A percentile compares a stretch with the other conserved stretches of the same genome.
Evolutionary conservation across 495 filamentous ascomycete genomes (phyloP).

Genomic region (Penicillium alfredii): DNA sequence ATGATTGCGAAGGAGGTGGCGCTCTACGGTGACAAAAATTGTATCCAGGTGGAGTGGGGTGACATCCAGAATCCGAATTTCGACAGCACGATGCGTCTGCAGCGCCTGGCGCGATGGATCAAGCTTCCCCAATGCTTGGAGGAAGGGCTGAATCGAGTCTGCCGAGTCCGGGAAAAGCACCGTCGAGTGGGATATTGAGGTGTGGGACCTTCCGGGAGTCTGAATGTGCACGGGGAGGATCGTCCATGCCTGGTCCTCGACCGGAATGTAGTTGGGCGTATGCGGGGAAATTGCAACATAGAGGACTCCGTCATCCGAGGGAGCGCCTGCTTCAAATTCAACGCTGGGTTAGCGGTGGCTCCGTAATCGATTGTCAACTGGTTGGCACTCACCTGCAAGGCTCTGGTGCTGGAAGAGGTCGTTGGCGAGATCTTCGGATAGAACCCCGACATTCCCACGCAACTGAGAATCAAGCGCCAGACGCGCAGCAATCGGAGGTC

Average conservation of each 20-base stretch:
- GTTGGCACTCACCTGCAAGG: constrained; percentile 28
- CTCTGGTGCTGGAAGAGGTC: constrained; percentile 66
- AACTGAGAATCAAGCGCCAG: constrained; percentile 75
- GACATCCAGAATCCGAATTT: constrained; percentile 77
- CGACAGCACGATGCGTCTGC: constrained; percentile 56
- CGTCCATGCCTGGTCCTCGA: constrained; percentile 70
- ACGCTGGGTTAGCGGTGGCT: constrained; percentile 1
- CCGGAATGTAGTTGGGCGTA: constrained; percentile 52
- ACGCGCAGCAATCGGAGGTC: constrained; percentile 52
- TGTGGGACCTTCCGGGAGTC: constrained; percentile 67
- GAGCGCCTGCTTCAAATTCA: constrained; percentile 8
- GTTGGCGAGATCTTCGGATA: constrained; percentile 79
- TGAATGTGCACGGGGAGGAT: constrained; percentile 69
- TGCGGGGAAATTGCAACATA: constrained; percentile 81
- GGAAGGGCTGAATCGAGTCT: constrained; percentile 70
- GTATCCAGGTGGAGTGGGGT: constrained; percentile 72
- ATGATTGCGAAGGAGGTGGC: constrained; percentile 58
- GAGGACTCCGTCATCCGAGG: constrained; percentile 31
- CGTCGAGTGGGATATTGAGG: constrained; percentile 68
- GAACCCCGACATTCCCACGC: constrained; percentile 77
- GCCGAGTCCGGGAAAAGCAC: constrained; percentile 78
- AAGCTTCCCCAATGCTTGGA: constrained; percentile 56
- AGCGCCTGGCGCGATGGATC: constrained; percentile 46
- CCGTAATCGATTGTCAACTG: neutral
- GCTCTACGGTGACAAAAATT: constrained; percentile 78